Evolutionary conservation across 73 alveolate genomes (phyloP), one percentile per base, ranked within the genome.

Genomic region (Paramecium octaurelia): DNA sequence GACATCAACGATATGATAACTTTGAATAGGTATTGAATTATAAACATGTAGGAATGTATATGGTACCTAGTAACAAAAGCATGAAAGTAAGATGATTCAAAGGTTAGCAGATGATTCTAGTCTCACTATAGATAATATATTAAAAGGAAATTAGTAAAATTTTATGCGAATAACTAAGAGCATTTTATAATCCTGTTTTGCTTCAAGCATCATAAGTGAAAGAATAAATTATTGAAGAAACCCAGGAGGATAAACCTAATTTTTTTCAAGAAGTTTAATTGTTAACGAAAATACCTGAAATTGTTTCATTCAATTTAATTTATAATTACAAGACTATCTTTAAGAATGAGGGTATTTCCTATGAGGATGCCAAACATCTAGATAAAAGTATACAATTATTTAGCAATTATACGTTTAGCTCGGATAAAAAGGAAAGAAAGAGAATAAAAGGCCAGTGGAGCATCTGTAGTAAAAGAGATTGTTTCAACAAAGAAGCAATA

Each of bases 261-360:
- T 73, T 73, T 36, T 73, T 34, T 36, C 21, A 73, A 16, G 87
- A 73, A 34, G 64, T 73, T n/a, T 35, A 12, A 34, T 54, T 4
- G 69, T 54, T 54, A 54, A 73, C 36, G 18, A 73, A 73, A 73
- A 73, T 18, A 36, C 87, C 87, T 12, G 87, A 73, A 73, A 73
- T 73, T 16, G 31, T 8, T 8, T 14, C 57, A 14, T 43, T 73
- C 20, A 34, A 40, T 73, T 43, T 73, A 4, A 34, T 73, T 35
- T 73, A 73, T 73, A 73, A 73, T 73, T 11, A 73, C 18, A 73
- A 73, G 59, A 73, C 87, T 0, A 73, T 73, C 1, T 34, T 73
- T 73, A 73, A 73, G 35, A 40, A 36, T 73, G 87, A 73, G n/a
- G 87, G 87, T 2, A 73, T 73, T 1, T 38, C 57, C 6, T 73